Base-by-base conservation (phyloP, 768 basidiomycete genomes). In the Lentinus tigrinus region DNA sequence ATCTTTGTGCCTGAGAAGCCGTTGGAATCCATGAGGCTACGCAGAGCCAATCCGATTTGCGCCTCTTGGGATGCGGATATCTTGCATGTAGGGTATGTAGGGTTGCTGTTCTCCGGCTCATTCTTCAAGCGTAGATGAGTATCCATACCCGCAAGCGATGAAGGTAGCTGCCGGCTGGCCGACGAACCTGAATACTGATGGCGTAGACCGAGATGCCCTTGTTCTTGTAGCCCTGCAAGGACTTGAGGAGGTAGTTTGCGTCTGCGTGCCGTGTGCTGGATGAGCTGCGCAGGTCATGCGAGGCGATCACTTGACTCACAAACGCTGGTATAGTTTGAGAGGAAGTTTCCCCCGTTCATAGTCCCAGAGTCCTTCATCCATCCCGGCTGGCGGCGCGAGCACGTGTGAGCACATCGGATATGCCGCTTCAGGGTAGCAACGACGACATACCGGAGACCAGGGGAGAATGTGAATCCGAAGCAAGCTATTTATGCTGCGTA, bases 351-450 rank as follows among this genome's bases (percentile, higher is more conserved):
- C 1, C 89, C 89, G 26, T 83, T 76, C 85, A 89, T 89, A 0
- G 81, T 81, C 4, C 78, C 78, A 56, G 78, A 83, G 47, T 73
- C 75, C 70, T 91, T 91, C 88, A 90, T 89, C 89, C 90, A 92
- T 4, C 74, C 86, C 10, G 90, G 89, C 88, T 90, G 39, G 10
- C n/a, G n/a, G n/a, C n/a, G n/a, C n/a, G 23, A 23, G 23, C 44
- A n/a, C 9, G 10, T 9, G 27, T 16, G 28, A 44, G 37, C 8
- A 31, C 44, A 21, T 54, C 51, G 34, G 40, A 44, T 31, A 31
- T 21, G 9, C 28, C 17, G 21, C 3, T 34, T 51, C 2, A 28
- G 7, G 31, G 5, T 52, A 13, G 14, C 13, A 16, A 23, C 23
- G 28, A 26, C 16, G n/a, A 72, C 81, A 60, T 67, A 89, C 89